phyloP scores from a whole-genome alignment of 345 rosid species.

The Eucalyptus cloeziana region DNA sequence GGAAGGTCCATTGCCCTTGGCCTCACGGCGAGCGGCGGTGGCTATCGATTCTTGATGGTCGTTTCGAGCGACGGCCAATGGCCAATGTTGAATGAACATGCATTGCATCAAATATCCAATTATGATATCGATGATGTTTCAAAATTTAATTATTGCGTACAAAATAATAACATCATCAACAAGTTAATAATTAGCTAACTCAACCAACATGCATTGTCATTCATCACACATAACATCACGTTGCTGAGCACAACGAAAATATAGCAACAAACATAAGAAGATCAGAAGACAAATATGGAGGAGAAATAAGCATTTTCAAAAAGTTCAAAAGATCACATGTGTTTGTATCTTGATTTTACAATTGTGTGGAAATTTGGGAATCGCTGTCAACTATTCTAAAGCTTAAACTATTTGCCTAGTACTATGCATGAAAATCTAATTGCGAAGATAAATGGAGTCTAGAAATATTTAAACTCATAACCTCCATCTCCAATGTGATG shows the following conservation, averaged over 20 bases:
- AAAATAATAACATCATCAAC: neutral
- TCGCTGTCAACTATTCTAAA: rapidly evolving
- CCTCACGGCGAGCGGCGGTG: rapidly evolving
- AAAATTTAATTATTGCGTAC: rapidly evolving
- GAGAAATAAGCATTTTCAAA: neutral
- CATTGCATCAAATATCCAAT: neutral
- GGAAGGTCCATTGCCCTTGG: neutral
- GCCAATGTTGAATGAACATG: neutral
- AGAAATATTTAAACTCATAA: no score
- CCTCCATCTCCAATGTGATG: rapidly evolving
- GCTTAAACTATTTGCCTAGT: no score
- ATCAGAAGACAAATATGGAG: neutral
- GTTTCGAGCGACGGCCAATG: rapidly evolving
- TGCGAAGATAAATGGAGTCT: rapidly evolving
- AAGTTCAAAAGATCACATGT: neutral
- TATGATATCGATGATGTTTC: neutral
- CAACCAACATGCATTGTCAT: neutral
- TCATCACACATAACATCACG: neutral
- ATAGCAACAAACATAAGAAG: neutral
- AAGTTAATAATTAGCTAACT: neutral
- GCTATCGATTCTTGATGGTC: neutral
- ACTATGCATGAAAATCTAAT: no score
- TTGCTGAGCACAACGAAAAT: neutral
- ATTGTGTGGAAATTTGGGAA: no score
- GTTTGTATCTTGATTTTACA: neutral